Conservation (phyloP, 495 filamentous ascomycete genomes). For the Thermothielavioides terrestris region DNA sequence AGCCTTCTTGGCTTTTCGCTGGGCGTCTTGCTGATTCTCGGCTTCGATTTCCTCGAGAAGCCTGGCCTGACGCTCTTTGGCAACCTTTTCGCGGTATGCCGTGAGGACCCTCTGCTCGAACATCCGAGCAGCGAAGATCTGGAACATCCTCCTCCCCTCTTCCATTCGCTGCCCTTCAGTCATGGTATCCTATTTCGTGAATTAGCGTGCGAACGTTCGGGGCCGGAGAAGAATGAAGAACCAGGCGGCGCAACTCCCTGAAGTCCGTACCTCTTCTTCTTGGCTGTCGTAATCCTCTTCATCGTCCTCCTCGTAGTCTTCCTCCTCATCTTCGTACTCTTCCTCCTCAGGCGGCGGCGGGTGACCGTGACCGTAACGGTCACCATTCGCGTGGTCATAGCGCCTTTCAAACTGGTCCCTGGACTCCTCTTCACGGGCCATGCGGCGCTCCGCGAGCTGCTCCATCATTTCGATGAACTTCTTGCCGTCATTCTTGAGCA, state of each 20-base stretch:
- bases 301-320: slow-evolving; percentile 67
- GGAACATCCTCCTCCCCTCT: slow-evolving; percentile 96
- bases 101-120: slow-evolving; percentile 95
- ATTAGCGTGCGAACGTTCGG: slow-evolving; percentile 23
- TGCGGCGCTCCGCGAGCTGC: slow-evolving; percentile 90
- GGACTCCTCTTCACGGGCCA: slow-evolving; percentile 92
- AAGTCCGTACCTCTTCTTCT: slow-evolving; percentile 57
- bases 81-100: slow-evolving; percentile 95
- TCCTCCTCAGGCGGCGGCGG: slow-evolving; percentile 61
- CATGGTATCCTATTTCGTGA: slow-evolving; percentile 67
- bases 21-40: slow-evolving; percentile 61
- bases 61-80: slow-evolving; percentile 81
- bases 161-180: slow-evolving; percentile 99
- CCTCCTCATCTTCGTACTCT: slow-evolving; percentile 58
- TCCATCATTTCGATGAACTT: slow-evolving; percentile 99
- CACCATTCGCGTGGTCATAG: slow-evolving; percentile 45
- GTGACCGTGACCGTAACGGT: slow-evolving; percentile 38
- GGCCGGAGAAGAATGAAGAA: background rate
- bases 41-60: slow-evolving; percentile 87
- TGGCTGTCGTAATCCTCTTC: slow-evolving; percentile 85
- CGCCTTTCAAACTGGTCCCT: slow-evolving; percentile 58
- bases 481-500: slow-evolving; percentile 97
- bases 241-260: no score
- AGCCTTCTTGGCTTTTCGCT: slow-evolving; percentile 85
- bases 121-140: slow-evolving; percentile 98